These are phyloP conservation scores for Aspergillus sp. DNA, from an alignment of 2,329 filamentous ascomycete genomes.

Conservation along the genomic window DNA sequence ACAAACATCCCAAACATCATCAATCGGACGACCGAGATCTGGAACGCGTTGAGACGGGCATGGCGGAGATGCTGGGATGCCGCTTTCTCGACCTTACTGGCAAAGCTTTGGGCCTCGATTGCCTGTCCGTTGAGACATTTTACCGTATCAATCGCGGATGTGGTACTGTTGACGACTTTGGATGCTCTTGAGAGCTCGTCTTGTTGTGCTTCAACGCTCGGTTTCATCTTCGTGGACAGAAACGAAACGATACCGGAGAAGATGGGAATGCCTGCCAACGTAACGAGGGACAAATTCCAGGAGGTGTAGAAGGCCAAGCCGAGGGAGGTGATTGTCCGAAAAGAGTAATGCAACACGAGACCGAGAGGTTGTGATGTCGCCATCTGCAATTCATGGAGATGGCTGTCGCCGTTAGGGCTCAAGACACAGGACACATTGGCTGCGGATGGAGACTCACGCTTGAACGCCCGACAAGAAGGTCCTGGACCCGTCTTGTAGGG, in stretches of 20 bases:
- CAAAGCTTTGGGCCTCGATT: constrained; percentile 68
- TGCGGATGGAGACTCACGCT: constrained; percentile 55
- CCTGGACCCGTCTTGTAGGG: constrained; percentile 66
- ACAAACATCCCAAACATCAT: constrained; percentile 79
- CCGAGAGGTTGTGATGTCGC: constrained; percentile 80
- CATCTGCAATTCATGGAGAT: constrained; percentile 77
- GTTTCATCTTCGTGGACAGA: constrained; percentile 61
- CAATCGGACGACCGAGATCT: constrained; percentile 71
- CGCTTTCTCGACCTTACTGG: constrained; percentile 55
- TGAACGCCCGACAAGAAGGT: constrained; percentile 72
- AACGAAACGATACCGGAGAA: constrained; percentile 60
- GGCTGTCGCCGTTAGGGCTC: constrained; percentile 49
- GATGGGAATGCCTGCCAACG: constrained; percentile 70
- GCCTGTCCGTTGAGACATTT: constrained; percentile 79
- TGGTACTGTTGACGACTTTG: constrained; percentile 67
- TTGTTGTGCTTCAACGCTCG: constrained; percentile 69
- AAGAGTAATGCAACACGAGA: constrained; percentile 61
- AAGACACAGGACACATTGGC: background rate
- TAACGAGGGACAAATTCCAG: constrained; percentile 80
- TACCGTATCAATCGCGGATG: constrained; percentile 76
- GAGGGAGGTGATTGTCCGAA: constrained; percentile 66
- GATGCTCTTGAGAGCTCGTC: constrained; percentile 66
- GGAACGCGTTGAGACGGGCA: constrained; percentile 66
- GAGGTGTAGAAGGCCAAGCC: constrained; percentile 73
- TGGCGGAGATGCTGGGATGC: constrained; percentile 66